Percentiles rank a stretch among this genome's conserved stretches.
These are phyloP conservation scores for Apiospora sp. DNA, from an alignment of 2,329 filamentous ascomycete species.

Conservation along the genomic window DNA sequence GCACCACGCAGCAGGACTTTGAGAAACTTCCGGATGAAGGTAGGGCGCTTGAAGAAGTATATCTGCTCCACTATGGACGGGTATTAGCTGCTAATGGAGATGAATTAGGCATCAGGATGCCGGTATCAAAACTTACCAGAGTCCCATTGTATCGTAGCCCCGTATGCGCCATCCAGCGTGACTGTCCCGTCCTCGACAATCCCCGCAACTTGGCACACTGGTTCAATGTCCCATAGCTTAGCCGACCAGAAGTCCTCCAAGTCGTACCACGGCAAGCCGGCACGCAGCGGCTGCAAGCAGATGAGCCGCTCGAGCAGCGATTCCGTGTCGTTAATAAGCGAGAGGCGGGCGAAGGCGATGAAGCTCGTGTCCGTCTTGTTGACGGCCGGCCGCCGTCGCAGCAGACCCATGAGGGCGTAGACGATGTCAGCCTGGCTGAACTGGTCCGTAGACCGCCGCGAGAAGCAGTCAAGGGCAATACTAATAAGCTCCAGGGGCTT, in stretches of 20 bases:
- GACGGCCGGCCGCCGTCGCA: slow-evolving; percentile 48
- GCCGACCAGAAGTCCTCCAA: slow-evolving; percentile 50
- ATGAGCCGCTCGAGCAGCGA: slow-evolving; percentile 54
- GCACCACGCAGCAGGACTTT: slow-evolving; percentile 27
- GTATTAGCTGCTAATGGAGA: not conserved
- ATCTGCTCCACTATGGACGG: slow-evolving; percentile 23
- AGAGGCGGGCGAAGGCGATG: slow-evolving; percentile 56
- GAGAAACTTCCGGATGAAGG: slow-evolving; percentile 1
- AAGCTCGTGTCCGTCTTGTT: slow-evolving; percentile 50
- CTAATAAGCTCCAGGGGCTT: slow-evolving; percentile 50
- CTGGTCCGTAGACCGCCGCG: slow-evolving; percentile 45
- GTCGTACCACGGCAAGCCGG: slow-evolving; percentile 47
- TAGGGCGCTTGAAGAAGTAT: slow-evolving; percentile 29
- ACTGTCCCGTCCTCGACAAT: slow-evolving; percentile 51
- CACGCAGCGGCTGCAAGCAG: slow-evolving; percentile 46
- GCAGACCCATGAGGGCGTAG: slow-evolving; percentile 56
- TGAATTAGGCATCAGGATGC: not conserved
- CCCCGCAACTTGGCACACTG: slow-evolving; percentile 49
- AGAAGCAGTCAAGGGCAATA: slow-evolving; percentile 44
- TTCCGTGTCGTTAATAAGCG: slow-evolving; percentile 54
- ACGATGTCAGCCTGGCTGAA: slow-evolving; percentile 50
- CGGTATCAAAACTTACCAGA: no score
- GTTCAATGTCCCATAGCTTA: slow-evolving; percentile 55
- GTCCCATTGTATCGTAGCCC: slow-evolving; percentile 54
- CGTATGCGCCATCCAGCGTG: slow-evolving; percentile 42